Percentiles rank a stretch among this genome's conserved stretches.
phyloP scores from a whole-genome alignment of 805 yeast species.

The Teunomyces lycoperdinae region DNA sequence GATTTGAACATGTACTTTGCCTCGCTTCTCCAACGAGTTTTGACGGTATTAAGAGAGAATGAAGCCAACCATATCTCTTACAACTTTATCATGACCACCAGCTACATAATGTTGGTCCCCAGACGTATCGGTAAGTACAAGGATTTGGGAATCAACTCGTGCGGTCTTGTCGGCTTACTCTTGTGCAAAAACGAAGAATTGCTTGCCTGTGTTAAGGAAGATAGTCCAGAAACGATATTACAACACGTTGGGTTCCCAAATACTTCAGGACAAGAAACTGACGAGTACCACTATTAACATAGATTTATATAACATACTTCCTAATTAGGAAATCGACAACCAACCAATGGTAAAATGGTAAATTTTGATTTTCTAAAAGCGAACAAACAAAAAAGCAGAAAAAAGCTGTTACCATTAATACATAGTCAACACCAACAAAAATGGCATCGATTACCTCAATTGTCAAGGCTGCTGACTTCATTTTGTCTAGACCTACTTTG shows the following conservation, averaged over 20 bases:
- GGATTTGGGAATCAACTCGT: constrained; percentile 66
- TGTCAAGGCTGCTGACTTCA: constrained; percentile 72
- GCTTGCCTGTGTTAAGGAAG: constrained; percentile 43
- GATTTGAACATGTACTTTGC: constrained; percentile 66
- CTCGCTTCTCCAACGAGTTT: constrained; percentile 65
- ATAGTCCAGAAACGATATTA: constrained; percentile 54
- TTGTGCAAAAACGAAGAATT: constrained; percentile 67
- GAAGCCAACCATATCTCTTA: constrained; percentile 55
- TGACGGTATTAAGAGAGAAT: constrained; percentile 62
- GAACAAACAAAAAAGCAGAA: neutral
- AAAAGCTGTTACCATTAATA: neutral
- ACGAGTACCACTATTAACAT: constrained; percentile 59
- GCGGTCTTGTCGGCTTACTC: constrained; percentile 77
- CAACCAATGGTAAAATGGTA: constrained; percentile 26
- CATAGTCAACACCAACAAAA: constrained; percentile 9
- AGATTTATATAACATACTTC: constrained; percentile 9
- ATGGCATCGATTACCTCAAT: constrained; percentile 67
- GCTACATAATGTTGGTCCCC: constrained; percentile 87
- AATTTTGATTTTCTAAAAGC: constrained; percentile 14
- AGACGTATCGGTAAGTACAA: constrained; percentile 57
- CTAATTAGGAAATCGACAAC: constrained; percentile 22
- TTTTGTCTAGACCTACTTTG: constrained; percentile 76
- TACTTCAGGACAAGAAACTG: constrained; percentile 53
- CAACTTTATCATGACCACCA: constrained; percentile 76
- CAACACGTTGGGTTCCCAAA: constrained; percentile 65